Percentiles rank a stretch among this genome's conserved stretches.
These are phyloP conservation scores for Lentinus brumalis DNA, from an alignment of 768 basidiomycete genomes.

Conservation along the genomic window DNA sequence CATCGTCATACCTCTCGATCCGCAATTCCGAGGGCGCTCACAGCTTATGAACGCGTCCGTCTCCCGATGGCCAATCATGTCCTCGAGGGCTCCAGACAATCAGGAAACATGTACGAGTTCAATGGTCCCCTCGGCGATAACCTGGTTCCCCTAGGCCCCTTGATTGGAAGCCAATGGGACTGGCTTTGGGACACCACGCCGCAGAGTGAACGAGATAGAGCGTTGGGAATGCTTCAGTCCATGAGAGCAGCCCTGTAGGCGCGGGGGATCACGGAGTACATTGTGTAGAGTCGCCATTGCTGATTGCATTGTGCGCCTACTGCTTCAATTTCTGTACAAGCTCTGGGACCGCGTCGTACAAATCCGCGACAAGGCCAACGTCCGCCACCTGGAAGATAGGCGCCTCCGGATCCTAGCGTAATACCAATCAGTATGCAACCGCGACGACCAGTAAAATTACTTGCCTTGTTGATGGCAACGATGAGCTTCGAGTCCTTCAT, in stretches of 20 bases:
- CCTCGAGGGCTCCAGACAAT: constrained; percentile 23
- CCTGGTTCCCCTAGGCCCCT: constrained; percentile 39
- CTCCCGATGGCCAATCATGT: constrained; percentile 31
- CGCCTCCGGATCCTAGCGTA: constrained; percentile 83
- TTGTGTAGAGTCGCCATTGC: neutral
- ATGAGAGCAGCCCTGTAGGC: neutral
- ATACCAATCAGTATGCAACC: neutral
- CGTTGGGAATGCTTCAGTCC: constrained; percentile 4
- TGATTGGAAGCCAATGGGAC: constrained; percentile 44
- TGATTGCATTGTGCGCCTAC: neutral
- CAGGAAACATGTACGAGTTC: constrained; percentile 33
- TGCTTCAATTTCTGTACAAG: constrained; percentile 82
- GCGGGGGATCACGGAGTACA: neutral
- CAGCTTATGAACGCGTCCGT: constrained; percentile 33
- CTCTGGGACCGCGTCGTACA: constrained; percentile 91
- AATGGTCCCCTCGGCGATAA: constrained; percentile 39
- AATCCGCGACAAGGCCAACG: constrained; percentile 89
- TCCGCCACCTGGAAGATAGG: constrained; percentile 99
- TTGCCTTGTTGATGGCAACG: constrained; percentile 95
- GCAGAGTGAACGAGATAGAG: constrained; percentile 34
- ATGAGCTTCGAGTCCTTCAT: constrained; percentile 99
- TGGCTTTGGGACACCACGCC: constrained; percentile 42
- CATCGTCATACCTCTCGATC: constrained; percentile 23
- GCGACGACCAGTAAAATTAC: constrained; percentile 8
- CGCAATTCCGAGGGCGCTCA: constrained; percentile 25